Evolutionary conservation across 164 flowering plant genomes (phyloP).

Genomic region (Warburgia ugandensis): DNA sequence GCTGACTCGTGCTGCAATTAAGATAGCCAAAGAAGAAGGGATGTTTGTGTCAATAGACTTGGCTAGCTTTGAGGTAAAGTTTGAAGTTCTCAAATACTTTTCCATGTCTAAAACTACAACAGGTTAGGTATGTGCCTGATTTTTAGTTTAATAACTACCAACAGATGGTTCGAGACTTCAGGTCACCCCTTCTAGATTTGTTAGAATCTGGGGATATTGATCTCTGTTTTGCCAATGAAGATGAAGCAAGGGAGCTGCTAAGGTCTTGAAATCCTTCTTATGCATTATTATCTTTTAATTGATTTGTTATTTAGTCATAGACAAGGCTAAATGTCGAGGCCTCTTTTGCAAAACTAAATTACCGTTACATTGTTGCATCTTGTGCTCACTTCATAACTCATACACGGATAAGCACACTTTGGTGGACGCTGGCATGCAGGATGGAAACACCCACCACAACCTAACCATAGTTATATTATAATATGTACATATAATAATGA

Average conservation of each 20-base stretch:
- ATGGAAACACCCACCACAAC: too few species aligned
- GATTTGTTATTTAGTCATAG: too few species aligned
- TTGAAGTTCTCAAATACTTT: not conserved
- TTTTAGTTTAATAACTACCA: slow-evolving; percentile 8
- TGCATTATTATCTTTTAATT: too few species aligned
- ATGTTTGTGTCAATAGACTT: slow-evolving; percentile 68
- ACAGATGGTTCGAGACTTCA: slow-evolving; percentile 89
- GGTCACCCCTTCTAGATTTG: slow-evolving; percentile 50
- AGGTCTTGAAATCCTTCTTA: slow-evolving; percentile 31
- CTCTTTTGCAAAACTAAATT: too few species aligned
- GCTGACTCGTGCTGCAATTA: slow-evolving; percentile 57
- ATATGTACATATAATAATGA: too few species aligned
- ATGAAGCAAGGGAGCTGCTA: slow-evolving; percentile 83
- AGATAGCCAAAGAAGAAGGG: slow-evolving; percentile 76
- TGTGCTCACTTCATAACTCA: too few species aligned
- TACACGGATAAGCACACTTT: too few species aligned
- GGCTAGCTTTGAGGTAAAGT: slow-evolving; percentile 94
- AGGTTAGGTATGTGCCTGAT: too few species aligned
- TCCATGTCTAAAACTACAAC: not conserved
- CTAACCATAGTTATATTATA: too few species aligned
- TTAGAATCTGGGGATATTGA: slow-evolving; percentile 77
- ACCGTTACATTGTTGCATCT: too few species aligned
- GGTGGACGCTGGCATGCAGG: too few species aligned
- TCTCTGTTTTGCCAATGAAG: slow-evolving; percentile 97
- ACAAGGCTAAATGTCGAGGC: too few species aligned